Base-by-base conservation (phyloP, 306 rosid genomes). In the Gleditsia sinensis region DNA sequence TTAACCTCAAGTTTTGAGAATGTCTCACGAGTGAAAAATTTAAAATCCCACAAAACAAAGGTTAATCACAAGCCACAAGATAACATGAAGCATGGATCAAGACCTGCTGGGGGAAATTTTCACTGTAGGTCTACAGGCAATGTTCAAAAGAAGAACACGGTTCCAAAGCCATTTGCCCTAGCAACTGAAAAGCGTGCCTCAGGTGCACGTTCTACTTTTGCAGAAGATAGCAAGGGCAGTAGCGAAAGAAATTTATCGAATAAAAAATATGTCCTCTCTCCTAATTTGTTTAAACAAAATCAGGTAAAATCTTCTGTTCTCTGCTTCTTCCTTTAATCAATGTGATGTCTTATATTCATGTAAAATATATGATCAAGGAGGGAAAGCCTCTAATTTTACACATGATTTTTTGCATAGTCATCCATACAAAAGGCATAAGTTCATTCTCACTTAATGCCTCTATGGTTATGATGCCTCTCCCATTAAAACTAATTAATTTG, bases 111-210 rank as follows among this genome's bases (percentile, higher is more conserved):
- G 37, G 92, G 88, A 75, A 86, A 77, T 78, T 32, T 61, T 43
- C 81, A 80, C 46, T 70, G 84, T 75, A 85, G 79, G 67, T 90
- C 37, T 27, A 86, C 88, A 71, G 84, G 84, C 9, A 45, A 76
- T 82, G 79, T 60, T 56, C 88, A 83, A 80, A 80, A 85, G 78
- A 93, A 84, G 70, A 85, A 75, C 43, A 94, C 96, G 25, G 78
- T 88, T 82, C 98, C 97, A 4, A 91, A 83, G 61, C 98, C 98
- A 14, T 91, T 91, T 85, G 80, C 97, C 71, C 88, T 94, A 13
- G 96, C 98, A 60, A 91, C 98, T 36, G 98, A 94, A 84, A 94
- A 76, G 83, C 99, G 98, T 64, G 97, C 96, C 73, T 84, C 86
- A 0, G 89, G 83, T 73, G 68, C 71, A 32, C 91, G 86, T 45